Conservation (phyloP, 352 stramenopile species). For the Thraustochytrium sp. region DNA sequence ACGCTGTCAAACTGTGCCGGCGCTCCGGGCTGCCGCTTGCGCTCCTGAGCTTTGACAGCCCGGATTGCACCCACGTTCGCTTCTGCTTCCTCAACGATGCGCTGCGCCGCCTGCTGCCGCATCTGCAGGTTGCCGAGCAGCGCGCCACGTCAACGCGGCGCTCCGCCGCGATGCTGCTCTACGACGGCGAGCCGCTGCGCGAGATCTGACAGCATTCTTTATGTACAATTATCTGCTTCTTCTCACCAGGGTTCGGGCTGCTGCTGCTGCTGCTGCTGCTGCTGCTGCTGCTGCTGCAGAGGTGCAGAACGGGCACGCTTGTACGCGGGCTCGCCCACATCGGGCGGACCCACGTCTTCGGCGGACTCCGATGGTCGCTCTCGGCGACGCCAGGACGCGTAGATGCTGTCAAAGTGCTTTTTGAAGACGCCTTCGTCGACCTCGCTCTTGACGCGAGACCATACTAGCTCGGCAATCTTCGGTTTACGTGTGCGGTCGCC, state of each 20-base stretch:
- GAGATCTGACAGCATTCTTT: too few species aligned
- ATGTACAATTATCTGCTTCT: too few species aligned
- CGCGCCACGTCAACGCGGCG: not conserved
- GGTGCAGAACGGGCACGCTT: too few species aligned
- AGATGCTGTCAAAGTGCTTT: conserved; percentile 16
- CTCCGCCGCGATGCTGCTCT: not conserved
- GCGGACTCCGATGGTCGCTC: too few species aligned
- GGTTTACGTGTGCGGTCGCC: not conserved
- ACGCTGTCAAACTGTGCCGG: not conserved
- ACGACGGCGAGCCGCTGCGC: not conserved
- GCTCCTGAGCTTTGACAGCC: not conserved
- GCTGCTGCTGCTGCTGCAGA: too few species aligned
- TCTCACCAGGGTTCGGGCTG: too few species aligned
- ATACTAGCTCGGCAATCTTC: not conserved
- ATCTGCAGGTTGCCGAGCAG: not conserved
- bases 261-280: too few species aligned
- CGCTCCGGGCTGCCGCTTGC: not conserved
- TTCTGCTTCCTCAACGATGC: conserved; percentile 2
- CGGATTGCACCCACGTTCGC: not conserved
- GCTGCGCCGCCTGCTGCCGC: not conserved
- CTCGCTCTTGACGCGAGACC: not conserved
- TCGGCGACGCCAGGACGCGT: not conserved
- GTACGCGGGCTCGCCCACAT: too few species aligned
- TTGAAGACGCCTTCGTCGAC: not conserved
- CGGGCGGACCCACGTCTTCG: too few species aligned